A percentile compares a stretch with the other conserved stretches of the same genome.
These are phyloP conservation scores for Cyclotella distinguenda DNA, from an alignment of 108 stramenopile species.

Conservation along the genomic window DNA sequence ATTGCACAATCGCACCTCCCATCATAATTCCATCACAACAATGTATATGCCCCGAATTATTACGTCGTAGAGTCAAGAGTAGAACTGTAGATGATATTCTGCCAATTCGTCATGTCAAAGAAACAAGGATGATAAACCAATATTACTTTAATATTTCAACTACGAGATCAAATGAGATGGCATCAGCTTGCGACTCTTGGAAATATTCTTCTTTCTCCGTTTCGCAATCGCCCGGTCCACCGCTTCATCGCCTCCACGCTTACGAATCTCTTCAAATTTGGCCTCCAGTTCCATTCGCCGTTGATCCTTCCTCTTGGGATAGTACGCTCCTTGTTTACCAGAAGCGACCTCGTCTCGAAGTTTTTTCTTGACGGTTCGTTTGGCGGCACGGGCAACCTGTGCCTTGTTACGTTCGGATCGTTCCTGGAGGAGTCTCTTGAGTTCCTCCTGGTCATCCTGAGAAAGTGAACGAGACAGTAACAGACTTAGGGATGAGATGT, in stretches of 20 bases:
- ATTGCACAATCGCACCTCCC: no score
- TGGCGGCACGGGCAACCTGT: slow-evolving; percentile 63
- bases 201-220: slow-evolving; percentile 78
- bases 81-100: no score
- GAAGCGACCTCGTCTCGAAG: slow-evolving; percentile 65
- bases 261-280: slow-evolving; percentile 80
- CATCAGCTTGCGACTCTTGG: slow-evolving; percentile 64
- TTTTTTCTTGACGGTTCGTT: slow-evolving; percentile 68
- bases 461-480: no score
- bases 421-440: slow-evolving; percentile 64
- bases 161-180: slow-evolving; percentile 21
- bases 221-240: slow-evolving; percentile 81
- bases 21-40: no score
- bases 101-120: no score
- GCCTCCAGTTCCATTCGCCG: slow-evolving; percentile 75
- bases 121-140: no score
- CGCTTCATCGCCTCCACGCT: slow-evolving; percentile 73
- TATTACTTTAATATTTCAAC: no score
- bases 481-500: neutral
- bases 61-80: no score
- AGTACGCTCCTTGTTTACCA: slow-evolving; percentile 66
- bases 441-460: slow-evolving; percentile 67
- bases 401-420: slow-evolving; percentile 60
- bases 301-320: slow-evolving; percentile 73
- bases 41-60: no score